Percentiles rank a stretch among this genome's conserved stretches.
Conservation (phyloP, 2,329 filamentous ascomycete genomes). For the Calonectria hawksworthii region DNA sequence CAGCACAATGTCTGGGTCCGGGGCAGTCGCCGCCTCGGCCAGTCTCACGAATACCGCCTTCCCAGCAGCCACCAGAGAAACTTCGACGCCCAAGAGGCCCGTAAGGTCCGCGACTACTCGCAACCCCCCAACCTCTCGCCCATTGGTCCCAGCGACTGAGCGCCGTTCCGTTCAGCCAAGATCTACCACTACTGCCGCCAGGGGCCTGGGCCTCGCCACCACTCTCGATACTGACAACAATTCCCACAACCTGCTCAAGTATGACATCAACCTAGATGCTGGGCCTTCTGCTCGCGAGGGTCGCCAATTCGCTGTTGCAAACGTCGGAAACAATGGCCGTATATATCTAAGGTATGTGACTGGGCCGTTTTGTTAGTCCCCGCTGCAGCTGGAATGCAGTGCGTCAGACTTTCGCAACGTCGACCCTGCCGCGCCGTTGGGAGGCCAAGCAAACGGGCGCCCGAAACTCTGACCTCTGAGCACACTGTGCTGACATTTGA, state of each 20-base stretch:
- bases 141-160: slow-evolving; percentile 63
- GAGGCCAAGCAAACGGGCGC: slow-evolving; percentile 4
- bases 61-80: slow-evolving; percentile 24
- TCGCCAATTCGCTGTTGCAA: slow-evolving; percentile 83
- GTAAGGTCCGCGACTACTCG: slow-evolving; percentile 38
- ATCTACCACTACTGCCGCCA: slow-evolving; percentile 39
- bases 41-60: neutral
- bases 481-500: slow-evolving; percentile 34
- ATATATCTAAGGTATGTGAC: slow-evolving; percentile 82
- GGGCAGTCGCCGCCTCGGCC: slow-evolving; percentile 24
- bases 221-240: slow-evolving; percentile 62
- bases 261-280: slow-evolving; percentile 72
- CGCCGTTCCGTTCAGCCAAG: slow-evolving; percentile 59
- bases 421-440: slow-evolving; percentile 23
- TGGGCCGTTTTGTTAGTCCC: slow-evolving; percentile 5
- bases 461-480: slow-evolving; percentile 30
- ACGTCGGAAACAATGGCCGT: slow-evolving; percentile 86
- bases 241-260: slow-evolving; percentile 51
- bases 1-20: slow-evolving; percentile 35
- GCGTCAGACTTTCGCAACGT: slow-evolving; percentile 29
- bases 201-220: slow-evolving; percentile 51
- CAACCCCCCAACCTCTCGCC: slow-evolving; percentile 47
- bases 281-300: slow-evolving; percentile 74
- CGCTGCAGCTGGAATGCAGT: slow-evolving; percentile 27
- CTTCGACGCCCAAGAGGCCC: slow-evolving; percentile 36